Conservation (phyloP, 768 basidiomycete genomes). For the Auriscalpium microsporum region DNA sequence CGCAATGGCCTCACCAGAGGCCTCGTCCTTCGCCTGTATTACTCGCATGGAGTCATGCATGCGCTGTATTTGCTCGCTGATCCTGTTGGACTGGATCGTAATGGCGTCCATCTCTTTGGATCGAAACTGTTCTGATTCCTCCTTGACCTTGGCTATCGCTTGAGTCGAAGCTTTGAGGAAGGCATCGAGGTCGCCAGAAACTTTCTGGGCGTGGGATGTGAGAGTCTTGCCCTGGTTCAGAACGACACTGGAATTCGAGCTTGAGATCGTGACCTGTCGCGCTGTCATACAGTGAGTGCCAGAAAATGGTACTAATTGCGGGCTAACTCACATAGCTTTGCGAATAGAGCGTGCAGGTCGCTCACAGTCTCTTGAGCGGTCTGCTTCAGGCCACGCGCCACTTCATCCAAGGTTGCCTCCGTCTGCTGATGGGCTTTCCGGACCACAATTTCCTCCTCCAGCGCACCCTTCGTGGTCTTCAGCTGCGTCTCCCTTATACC, state of each 20-base stretch:
- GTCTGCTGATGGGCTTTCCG: conserved; percentile 70
- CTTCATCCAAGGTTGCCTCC: conserved; percentile 60
- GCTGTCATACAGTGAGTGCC: conserved; percentile 35
- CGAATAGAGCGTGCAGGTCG: conserved; percentile 65
- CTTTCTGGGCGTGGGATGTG: conserved; percentile 39
- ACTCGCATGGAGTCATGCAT: conserved; percentile 42
- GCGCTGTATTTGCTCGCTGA: conserved; percentile 50
- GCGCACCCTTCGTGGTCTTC: conserved; percentile 41
- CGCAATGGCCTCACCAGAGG: conserved; percentile 43
- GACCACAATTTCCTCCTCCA: conserved; percentile 76
- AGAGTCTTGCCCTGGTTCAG: conserved; percentile 54
- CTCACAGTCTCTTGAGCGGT: conserved; percentile 58
- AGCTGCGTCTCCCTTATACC: conserved; percentile 49
- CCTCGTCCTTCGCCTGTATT: conserved; percentile 49
- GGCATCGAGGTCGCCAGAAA: conserved; percentile 52
- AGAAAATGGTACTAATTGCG: background rate
- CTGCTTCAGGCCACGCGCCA: conserved; percentile 61
- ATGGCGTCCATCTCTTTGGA: conserved; percentile 48
- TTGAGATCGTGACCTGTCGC: conserved; percentile 59
- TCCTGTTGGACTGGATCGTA: conserved; percentile 38
- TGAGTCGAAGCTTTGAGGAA: conserved; percentile 52
- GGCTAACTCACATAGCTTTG: conserved; percentile 63
- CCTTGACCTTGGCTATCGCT: conserved; percentile 42
- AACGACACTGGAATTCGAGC: conserved; percentile 58
- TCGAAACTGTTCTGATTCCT: conserved; percentile 49